phyloP scores from a whole-genome alignment of 495 filamentous ascomycete species.

The Lophiostoma macrostomum region DNA sequence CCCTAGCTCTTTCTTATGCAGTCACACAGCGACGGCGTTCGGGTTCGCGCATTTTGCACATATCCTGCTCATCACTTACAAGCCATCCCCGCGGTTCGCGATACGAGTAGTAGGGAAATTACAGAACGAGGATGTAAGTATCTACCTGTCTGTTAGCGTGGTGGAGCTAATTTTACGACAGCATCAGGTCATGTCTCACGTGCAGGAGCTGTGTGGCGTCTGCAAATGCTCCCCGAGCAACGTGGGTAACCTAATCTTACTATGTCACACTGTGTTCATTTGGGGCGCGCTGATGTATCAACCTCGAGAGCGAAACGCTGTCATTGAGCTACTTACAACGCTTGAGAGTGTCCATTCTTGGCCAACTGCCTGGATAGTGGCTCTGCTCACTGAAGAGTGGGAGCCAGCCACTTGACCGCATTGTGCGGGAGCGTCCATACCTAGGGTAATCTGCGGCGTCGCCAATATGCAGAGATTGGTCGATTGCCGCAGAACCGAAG shows the following conservation, averaged over 20 bases:
- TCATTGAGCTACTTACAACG: background rate
- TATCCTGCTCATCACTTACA: conserved; percentile 18
- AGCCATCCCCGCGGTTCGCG: conserved; percentile 5
- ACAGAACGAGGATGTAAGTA: background rate
- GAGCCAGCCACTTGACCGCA: too few relatives aligned
- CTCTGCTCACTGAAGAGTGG: background rate
- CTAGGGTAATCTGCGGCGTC: too few relatives aligned
- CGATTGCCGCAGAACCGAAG: too few relatives aligned
- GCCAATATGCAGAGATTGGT: too few relatives aligned
- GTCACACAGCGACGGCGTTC: conserved; percentile 13
- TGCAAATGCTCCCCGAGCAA: conserved; percentile 7
- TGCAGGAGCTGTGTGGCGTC: conserved; percentile 6
- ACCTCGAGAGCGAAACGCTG: background rate
- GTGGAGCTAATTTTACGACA: background rate
- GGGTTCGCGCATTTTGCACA: conserved; percentile 16
- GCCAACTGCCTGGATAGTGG: conserved; percentile 14
- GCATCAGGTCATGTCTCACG: conserved; percentile 6
- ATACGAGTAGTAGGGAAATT: background rate
- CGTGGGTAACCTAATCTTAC: conserved; percentile 1
- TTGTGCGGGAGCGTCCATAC: too few relatives aligned
- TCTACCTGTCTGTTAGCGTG: background rate
- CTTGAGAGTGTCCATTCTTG: conserved; percentile 4
- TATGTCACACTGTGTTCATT: conserved; percentile 19
- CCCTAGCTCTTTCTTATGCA: background rate
- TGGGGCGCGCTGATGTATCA: conserved; percentile 7